These are phyloP conservation scores for Pulveroboletus ravenelii DNA, from an alignment of 768 basidiomycete genomes.

Conservation along the genomic window DNA sequence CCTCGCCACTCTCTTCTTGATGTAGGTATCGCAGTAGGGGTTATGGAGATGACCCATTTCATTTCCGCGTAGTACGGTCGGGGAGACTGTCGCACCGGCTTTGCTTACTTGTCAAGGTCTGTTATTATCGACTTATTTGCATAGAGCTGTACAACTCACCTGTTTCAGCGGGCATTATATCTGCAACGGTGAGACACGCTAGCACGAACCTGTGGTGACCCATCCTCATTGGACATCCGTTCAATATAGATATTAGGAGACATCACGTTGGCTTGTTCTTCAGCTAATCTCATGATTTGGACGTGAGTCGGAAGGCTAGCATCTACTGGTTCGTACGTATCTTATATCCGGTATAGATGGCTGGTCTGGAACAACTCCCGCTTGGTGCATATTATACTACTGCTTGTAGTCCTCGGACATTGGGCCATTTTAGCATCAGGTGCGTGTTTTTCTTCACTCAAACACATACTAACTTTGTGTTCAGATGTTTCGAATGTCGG, in stretches of 20 bases:
- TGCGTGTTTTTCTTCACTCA: background rate
- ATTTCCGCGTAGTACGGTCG: too few relatives aligned
- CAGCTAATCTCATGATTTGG: background rate
- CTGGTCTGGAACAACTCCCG: background rate
- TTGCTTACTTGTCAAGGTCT: too few relatives aligned
- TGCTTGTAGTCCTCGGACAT: background rate
- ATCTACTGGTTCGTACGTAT: too few relatives aligned
- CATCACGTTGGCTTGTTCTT: background rate
- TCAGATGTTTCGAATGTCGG: background rate
- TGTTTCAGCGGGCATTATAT: background rate
- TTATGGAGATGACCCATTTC: too few relatives aligned
- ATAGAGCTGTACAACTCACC: background rate
- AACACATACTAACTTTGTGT: too few relatives aligned
- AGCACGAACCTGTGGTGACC: background rate
- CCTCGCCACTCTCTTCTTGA: background rate
- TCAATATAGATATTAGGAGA: background rate
- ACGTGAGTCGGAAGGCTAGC: background rate
- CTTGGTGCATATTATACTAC: background rate
- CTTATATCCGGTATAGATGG: background rate
- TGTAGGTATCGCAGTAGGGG: background rate
- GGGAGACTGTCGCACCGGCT: too few relatives aligned
- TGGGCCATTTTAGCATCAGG: background rate
- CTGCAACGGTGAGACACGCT: background rate
- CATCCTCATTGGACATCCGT: background rate
- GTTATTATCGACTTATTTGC: too few relatives aligned